Conservation (phyloP, 73 alveolate species). For the Diophrys appendiculata region DNA sequence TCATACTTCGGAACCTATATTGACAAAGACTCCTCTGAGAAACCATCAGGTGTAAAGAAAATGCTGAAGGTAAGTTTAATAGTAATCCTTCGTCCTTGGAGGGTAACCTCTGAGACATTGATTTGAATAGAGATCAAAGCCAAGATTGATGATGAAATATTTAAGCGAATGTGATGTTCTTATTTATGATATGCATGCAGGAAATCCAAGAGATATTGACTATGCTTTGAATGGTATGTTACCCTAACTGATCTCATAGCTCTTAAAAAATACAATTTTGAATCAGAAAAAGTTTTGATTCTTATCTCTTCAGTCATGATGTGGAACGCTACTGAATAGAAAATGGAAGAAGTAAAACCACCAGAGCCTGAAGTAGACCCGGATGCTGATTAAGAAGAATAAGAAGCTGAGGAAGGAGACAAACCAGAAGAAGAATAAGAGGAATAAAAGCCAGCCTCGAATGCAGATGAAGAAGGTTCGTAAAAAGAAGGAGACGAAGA, state of each 20-base stretch:
- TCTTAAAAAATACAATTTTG: conserved; percentile 41
- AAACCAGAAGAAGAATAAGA: conserved; percentile 59
- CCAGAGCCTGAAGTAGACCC: conserved; percentile 2
- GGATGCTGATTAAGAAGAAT: conserved; percentile 50
- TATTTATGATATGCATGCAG: conserved; percentile 65
- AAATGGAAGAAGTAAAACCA: conserved; percentile 47
- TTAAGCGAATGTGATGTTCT: conserved; percentile 57
- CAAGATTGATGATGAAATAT: conserved; percentile 59
- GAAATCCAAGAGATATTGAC: conserved; percentile 64
- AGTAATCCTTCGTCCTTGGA: no score
- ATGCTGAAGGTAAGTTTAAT: conserved; percentile 60
- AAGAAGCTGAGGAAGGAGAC: conserved; percentile 53
- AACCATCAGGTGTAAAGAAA: conserved; percentile 43
- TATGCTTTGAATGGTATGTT: conserved; percentile 26
- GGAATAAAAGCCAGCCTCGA: conserved; percentile 22
- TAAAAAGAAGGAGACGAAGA: conserved; percentile 22
- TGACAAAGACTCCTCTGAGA: conserved; percentile 58
- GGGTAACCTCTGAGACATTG: background rate
- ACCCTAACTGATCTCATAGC: conserved; percentile 1
- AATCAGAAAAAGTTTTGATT: conserved; percentile 44
- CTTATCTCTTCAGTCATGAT: conserved; percentile 55
- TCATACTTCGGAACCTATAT: conserved; percentile 60
- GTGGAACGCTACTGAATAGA: conserved; percentile 50
- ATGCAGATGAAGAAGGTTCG: conserved; percentile 15
- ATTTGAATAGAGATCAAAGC: conserved; percentile 50